Evolutionary conservation across 2,329 filamentous ascomycete species (phyloP), one percentile per base, ranked within the genome.

Genomic region (Macrophomina phaseolina): DNA sequence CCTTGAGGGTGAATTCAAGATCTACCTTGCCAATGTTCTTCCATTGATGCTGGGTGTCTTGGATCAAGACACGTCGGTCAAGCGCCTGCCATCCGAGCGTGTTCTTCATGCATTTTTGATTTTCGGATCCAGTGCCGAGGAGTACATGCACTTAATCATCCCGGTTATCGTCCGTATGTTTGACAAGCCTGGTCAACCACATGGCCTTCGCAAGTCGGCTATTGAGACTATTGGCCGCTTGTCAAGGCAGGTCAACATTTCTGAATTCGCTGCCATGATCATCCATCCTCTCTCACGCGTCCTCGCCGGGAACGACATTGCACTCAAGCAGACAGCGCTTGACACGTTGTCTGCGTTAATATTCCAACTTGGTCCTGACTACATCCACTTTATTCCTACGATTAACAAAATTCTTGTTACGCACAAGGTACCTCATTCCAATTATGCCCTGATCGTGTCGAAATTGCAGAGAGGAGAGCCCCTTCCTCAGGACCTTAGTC

Each of bases 101-200:
- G 94, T 99, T 4, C 84, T 99, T 30, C 95, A 98, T 76, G 94
- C 94, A 0, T 97, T 99, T 78, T 82, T 99, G 34, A 92, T 99
- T 0, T 99, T 99, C 76, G 96, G 96, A 1, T 90, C 94, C 0
- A 98, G 94, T 74, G 92, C 91, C 11, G 95, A 99, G 77, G 95
- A 99, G 77, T 99, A 99, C 78, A 99, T 99, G 95, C 95, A 99
- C 77, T 85, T 99, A 63, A 98, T 99, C 71, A 92, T 99, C 62
- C 95, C 95, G 0, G 93, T 97, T 42, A 93, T 99, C 73, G 94
- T 99, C 8, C 89, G 91, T 52, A 91, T 97, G 58, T 98, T 99
- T 74, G 94, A 99, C 77, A 96, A 93, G 74, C 87, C 91, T 38
- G 89, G 91, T 11, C 92, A 96, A 69, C 93, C 93, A 7, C 83